Evolutionary conservation across 139 green algal species (phyloP).

Genomic region (Asterochloris erici): DNA sequence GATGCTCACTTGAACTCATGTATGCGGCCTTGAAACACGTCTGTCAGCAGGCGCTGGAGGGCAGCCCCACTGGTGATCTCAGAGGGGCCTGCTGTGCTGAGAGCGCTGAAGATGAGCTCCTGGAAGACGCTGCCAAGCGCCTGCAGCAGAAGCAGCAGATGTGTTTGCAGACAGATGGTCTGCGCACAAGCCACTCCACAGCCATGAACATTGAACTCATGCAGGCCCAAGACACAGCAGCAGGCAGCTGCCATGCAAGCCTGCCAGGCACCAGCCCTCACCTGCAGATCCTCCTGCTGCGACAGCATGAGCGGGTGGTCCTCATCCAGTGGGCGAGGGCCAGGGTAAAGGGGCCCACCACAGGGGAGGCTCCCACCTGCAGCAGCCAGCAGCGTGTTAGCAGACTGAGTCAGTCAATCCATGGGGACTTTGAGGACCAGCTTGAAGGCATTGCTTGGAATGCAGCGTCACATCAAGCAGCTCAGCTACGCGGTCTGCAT

Average conservation of each 20-base stretch:
- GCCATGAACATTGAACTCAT: too few species aligned
- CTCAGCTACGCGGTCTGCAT: not conserved
- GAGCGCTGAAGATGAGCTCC: slow-evolving; percentile 18
- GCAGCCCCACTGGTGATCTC: slow-evolving; percentile 8
- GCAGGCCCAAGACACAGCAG: too few species aligned
- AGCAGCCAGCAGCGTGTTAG: too few species aligned
- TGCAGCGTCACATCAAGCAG: not conserved
- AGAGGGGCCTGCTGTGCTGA: slow-evolving; percentile 8
- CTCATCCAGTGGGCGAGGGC: slow-evolving; percentile 8
- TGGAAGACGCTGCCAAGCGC: not conserved
- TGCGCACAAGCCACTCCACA: not conserved
- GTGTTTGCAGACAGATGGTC: not conserved
- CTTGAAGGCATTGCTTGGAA: not conserved
- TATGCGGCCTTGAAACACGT: slow-evolving; percentile 20
- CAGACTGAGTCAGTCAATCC: too few species aligned
- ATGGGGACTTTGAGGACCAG: too few species aligned
- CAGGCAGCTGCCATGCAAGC: not conserved
- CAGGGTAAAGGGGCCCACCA: not conserved
- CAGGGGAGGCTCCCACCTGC: too few species aligned
- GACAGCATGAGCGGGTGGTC: slow-evolving; percentile 38
- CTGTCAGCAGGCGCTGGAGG: slow-evolving; percentile 21
- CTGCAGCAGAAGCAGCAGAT: not conserved
- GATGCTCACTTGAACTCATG: slow-evolving; percentile 24
- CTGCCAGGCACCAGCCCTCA: not conserved
- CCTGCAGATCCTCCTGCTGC: slow-evolving; percentile 25